Percentiles rank a stretch among this genome's conserved stretches.
These are phyloP conservation scores for Clavispora vitiphila DNA, from an alignment of 805 yeast species.

Conservation along the genomic window DNA sequence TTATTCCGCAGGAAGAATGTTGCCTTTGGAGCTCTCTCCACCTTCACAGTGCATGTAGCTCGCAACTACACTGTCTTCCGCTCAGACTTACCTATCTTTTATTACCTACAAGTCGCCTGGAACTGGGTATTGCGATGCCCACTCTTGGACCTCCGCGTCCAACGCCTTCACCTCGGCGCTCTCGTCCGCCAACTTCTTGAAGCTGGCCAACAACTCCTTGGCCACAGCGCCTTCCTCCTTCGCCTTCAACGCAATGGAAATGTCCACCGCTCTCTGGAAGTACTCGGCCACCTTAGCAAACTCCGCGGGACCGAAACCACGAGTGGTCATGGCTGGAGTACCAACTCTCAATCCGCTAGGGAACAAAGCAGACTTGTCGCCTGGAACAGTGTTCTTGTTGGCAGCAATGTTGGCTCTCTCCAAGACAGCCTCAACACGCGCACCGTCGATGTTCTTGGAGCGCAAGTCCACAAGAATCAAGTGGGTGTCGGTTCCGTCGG, in stretches of 20 bases:
- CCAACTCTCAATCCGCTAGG: constrained; percentile 97
- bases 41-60: too few relatives aligned
- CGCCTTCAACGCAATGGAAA: constrained; percentile 58
- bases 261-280: constrained; percentile 72
- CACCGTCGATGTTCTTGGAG: constrained; percentile 84
- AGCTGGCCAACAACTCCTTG: constrained; percentile 59
- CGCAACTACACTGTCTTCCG: too few relatives aligned
- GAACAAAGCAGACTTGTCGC: constrained; percentile 90
- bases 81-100: not conserved
- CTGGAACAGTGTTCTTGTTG: constrained; percentile 94
- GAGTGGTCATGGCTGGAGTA: constrained; percentile 97
- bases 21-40: too few relatives aligned
- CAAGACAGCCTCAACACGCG: constrained; percentile 85
- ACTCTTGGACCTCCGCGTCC: constrained; percentile 60
- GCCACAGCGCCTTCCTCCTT: constrained; percentile 54
- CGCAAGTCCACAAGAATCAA: constrained; percentile 81
- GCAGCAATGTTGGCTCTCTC: constrained; percentile 91
- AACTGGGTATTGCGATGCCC: constrained; percentile 77
- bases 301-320: constrained; percentile 80
- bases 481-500: constrained; percentile 94
- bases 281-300: constrained; percentile 75
- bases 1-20: too few relatives aligned
- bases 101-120: constrained; percentile 60
- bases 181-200: constrained; percentile 66
- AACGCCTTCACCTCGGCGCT: constrained; percentile 55